phyloP scores from a whole-genome alignment of 495 filamentous ascomycete species.

The Filosporella fistucella region DNA sequence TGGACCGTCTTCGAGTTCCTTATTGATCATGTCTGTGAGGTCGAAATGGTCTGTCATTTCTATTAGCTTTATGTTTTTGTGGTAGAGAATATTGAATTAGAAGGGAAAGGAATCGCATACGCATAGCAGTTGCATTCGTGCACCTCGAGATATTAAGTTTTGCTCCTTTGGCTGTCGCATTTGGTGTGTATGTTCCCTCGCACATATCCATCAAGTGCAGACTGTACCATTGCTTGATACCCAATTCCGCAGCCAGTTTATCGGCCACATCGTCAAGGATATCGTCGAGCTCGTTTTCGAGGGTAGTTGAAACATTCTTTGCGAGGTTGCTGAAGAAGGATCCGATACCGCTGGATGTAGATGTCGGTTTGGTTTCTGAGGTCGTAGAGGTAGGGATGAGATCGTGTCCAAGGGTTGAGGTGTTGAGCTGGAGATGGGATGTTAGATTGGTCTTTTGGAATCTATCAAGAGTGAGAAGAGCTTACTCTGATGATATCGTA shows the following conservation, averaged over 20 bases:
- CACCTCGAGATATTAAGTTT: constrained; percentile 56
- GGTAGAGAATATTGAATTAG: too few relatives aligned
- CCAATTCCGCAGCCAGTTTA: constrained; percentile 40
- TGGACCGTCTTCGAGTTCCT: constrained; percentile 44
- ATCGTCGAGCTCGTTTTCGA: constrained; percentile 30
- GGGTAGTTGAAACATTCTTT: constrained; percentile 32
- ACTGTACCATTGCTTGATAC: constrained; percentile 70
- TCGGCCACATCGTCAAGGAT: constrained; percentile 38
- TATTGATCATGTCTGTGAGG: constrained; percentile 48
- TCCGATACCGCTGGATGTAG: constrained; percentile 21
- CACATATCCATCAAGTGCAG: constrained; percentile 68
- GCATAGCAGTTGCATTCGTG: constrained; percentile 50
- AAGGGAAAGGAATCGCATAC: constrained; percentile 31
- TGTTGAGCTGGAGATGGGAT: constrained; percentile 49
- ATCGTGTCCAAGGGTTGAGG: constrained; percentile 53
- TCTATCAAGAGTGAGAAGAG: constrained; percentile 5
- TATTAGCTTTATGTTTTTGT: too few relatives aligned
- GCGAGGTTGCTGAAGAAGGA: constrained; percentile 22
- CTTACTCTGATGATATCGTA: constrained; percentile 65
- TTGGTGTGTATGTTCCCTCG: constrained; percentile 53
- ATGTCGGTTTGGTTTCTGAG: constrained; percentile 18
- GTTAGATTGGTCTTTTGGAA: constrained; percentile 8
- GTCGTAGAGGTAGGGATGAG: constrained; percentile 30
- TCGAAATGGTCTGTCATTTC: constrained; percentile 59
- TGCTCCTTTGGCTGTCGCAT: constrained; percentile 39